Conservation (phyloP, 1,284 basidiomycete species). For the Cerioporus squamosus region DNA sequence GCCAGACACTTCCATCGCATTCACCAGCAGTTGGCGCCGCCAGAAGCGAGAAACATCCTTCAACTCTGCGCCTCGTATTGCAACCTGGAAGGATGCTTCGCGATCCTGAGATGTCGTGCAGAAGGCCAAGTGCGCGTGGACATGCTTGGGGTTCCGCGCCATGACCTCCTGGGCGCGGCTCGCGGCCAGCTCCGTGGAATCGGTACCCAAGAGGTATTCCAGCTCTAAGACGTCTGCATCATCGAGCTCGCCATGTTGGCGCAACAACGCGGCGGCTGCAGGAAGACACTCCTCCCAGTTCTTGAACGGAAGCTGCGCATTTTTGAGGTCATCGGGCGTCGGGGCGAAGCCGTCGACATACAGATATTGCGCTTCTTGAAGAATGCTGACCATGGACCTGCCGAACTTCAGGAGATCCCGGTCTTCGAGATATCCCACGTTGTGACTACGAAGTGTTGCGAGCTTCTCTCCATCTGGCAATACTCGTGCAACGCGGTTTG, state of each 20-base stretch:
- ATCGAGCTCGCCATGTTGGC: constrained; percentile 48
- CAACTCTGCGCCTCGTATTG: constrained; percentile 59
- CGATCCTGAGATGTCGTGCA: constrained; percentile 35
- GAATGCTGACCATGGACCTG: too few species aligned
- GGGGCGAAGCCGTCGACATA: too few species aligned
- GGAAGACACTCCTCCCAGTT: constrained; percentile 43
- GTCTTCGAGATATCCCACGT: too few species aligned
- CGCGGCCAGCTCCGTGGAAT: constrained; percentile 41
- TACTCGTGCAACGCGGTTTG: too few species aligned
- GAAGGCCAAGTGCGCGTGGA: constrained; percentile 63
- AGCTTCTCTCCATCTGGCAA: too few species aligned
- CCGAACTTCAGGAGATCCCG: too few species aligned
- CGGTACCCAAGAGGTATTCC: constrained; percentile 55
- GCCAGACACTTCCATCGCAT: constrained; percentile 57
- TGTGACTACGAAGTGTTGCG: too few species aligned
- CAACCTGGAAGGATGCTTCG: constrained; percentile 39
- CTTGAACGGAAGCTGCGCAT: too few species aligned
- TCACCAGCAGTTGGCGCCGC: constrained; percentile 50
- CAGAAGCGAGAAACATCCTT: constrained; percentile 26
- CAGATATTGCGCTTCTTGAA: too few species aligned
- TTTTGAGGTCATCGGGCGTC: too few species aligned
- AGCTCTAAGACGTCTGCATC: constrained; percentile 63
- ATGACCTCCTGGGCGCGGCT: constrained; percentile 48
- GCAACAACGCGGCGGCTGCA: constrained; percentile 54
- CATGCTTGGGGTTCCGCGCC: constrained; percentile 54